Evolutionary conservation across 805 yeast genomes (phyloP), one percentile per base, ranked within the genome.

Genomic region (Kluyveromyces dobzhanskii): DNA sequence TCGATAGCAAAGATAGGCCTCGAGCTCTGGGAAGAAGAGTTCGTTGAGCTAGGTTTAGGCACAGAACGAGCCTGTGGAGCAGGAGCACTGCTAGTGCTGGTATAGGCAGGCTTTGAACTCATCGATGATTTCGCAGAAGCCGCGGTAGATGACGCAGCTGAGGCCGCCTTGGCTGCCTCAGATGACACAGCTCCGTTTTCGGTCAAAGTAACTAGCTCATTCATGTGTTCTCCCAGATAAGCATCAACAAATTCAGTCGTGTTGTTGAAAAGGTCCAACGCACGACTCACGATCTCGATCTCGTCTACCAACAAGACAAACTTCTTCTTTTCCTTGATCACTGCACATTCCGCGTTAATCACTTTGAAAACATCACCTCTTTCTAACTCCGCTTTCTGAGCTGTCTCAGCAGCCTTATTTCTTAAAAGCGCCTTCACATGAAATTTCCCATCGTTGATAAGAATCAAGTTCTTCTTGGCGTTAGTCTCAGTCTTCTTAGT

Each of bases 1-100:
- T 85, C 95, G 49, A 88, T 85, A 9, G 94, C 82, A 49, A 74
- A 75, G 29, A 83, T 67, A 23, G 72, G 69, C 32, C 57, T 62
- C 9, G 59, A 51, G 37, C 47, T 53, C 39, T 59, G 60, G 25
- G 62, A 57, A 12, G 27, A 14, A 14, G 52, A 39, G 27, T 41
- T 37, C 34, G 23, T 37, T 11, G 36, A 14, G 35, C 10, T 40
- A 24, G 9, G 8, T 27, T 19, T 34, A 10, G 37, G 30, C n/a
- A 17, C 14, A 12, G 29, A 16, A 9, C 14, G 9, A n/a, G 30
- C 13, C 8, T 24, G 16, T 13, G 27, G 37, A n/a, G 30, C 30
- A n/a, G 30, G 17, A 17, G 13, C 24, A 12, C 10, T 16, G 30
- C 30, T 34, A 13, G 30, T 14, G 13, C 17, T 25, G 14, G 21